Percentiles rank a stretch among this genome's conserved stretches.
Evolutionary conservation across 2,329 filamentous ascomycete species (phyloP).

Genomic region (Kalaharituber pfeilii): DNA sequence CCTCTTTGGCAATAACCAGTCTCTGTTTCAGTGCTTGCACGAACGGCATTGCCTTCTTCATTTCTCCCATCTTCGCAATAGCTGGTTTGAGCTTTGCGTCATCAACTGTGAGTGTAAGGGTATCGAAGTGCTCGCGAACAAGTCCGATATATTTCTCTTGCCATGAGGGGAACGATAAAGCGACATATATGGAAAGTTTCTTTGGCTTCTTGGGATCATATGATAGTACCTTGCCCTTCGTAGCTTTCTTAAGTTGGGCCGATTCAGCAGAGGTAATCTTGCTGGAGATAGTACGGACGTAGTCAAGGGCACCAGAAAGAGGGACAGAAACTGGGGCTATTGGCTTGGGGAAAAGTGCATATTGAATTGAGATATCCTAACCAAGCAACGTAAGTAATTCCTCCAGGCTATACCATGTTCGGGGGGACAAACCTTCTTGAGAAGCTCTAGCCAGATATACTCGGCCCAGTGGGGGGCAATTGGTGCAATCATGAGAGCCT

Average conservation of each 20-base stretch:
- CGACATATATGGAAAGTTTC: conserved; percentile 72
- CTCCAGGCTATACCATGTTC: too few species aligned
- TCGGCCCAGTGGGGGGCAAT: conserved; percentile 90
- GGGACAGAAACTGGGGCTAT: conserved; percentile 42
- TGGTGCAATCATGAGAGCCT: conserved; percentile 63
- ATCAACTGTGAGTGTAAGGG: conserved; percentile 44
- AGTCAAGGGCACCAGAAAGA: conserved; percentile 63
- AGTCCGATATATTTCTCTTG: conserved; percentile 79
- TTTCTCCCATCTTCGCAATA: conserved; percentile 68
- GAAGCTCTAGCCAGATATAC: conserved; percentile 81
- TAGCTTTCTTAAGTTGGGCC: conserved; percentile 67
- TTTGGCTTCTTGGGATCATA: conserved; percentile 89
- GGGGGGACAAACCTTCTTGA: conserved; percentile 46
- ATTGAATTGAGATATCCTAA: conserved; percentile 55
- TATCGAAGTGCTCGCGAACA: conserved; percentile 52
- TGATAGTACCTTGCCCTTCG: conserved; percentile 69
- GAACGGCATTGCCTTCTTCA: conserved; percentile 98
- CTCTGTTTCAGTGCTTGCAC: conserved; percentile 74
- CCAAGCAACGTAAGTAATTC: background rate
- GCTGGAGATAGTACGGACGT: conserved; percentile 55
- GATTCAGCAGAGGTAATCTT: conserved; percentile 78
- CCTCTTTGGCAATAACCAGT: conserved; percentile 50
- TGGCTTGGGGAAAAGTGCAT: conserved; percentile 55
- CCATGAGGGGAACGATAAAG: conserved; percentile 69
- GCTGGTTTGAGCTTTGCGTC: conserved; percentile 65